Conservation (phyloP, 352 stramenopile species). For the Achlya hypogyna region DNA sequence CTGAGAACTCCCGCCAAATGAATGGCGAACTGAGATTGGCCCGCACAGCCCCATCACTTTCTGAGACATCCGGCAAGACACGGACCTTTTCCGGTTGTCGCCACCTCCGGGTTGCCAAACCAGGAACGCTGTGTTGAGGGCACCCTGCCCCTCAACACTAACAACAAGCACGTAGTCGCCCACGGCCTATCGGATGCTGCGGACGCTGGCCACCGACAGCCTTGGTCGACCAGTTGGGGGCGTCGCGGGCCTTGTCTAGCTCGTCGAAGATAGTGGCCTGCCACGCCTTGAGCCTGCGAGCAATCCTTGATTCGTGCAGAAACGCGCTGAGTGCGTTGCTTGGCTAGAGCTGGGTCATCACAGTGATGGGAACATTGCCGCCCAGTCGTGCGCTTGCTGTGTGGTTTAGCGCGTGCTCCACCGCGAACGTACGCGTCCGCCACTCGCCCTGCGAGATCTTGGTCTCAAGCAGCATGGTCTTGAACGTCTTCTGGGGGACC, state of each 20-base stretch:
- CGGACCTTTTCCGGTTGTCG: too few relatives aligned
- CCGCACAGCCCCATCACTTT: too few relatives aligned
- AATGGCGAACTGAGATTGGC: too few relatives aligned
- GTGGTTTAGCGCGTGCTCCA: slow-evolving; percentile 4
- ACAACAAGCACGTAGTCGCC: too few relatives aligned
- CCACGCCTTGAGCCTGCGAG: not conserved
- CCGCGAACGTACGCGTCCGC: not conserved
- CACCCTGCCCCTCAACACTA: too few relatives aligned
- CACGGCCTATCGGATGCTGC: too few relatives aligned
- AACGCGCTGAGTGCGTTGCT: not conserved
- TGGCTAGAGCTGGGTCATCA: not conserved
- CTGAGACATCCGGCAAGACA: too few relatives aligned
- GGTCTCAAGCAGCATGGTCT: not conserved
- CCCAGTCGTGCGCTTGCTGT: not conserved
- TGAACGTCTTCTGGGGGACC: not conserved
- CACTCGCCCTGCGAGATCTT: not conserved
- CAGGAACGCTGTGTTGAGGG: too few relatives aligned
- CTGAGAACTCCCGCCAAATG: too few relatives aligned
- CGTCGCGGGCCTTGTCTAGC: not conserved
- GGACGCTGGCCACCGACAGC: too few relatives aligned
- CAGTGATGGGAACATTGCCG: not conserved
- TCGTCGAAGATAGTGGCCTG: not conserved
- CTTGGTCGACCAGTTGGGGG: not conserved
- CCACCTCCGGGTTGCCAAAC: too few relatives aligned
- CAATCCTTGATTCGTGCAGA: not conserved